A percentile compares a stretch with the other conserved stretches of the same genome.
Conservation (phyloP, 805 yeast genomes). For the Wickerhamiella shivajii region DNA sequence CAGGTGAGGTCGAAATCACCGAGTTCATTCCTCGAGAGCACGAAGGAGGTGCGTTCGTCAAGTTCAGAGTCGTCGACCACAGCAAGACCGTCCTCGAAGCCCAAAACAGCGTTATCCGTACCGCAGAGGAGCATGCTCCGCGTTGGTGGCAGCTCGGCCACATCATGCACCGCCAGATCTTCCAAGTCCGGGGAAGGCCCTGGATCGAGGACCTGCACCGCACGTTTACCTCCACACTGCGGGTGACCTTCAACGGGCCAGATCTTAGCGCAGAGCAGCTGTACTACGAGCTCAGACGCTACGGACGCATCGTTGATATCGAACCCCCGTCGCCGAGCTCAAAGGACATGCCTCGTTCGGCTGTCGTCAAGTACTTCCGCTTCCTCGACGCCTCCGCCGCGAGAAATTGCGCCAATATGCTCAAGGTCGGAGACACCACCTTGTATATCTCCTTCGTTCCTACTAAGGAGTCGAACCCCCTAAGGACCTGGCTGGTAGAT, state of each 20-base stretch:
- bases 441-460: conserved; percentile 63
- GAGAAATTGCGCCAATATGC: conserved; percentile 79
- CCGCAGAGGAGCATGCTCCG: background rate
- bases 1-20: conserved; percentile 30
- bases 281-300: conserved; percentile 69
- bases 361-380: conserved; percentile 41
- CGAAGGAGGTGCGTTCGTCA: conserved; percentile 92
- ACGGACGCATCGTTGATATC: conserved; percentile 72
- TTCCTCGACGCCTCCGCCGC: conserved; percentile 69
- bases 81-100: conserved; percentile 12
- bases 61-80: conserved; percentile 45
- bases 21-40: conserved; percentile 56
- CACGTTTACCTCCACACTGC: conserved; percentile 48
- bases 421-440: conserved; percentile 36
- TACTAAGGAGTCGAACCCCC: conserved; percentile 28
- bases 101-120: background rate
- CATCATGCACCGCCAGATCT: conserved; percentile 31
- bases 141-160: too few relatives aligned
- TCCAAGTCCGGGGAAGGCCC: conserved; percentile 81
- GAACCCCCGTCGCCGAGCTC: conserved; percentile 36
- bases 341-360: conserved; percentile 35
- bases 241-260: conserved; percentile 63
- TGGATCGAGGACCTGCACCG: conserved; percentile 91
- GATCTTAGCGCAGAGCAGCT: conserved; percentile 65
- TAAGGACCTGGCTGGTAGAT: conserved; percentile 44